A percentile compares a stretch with the other conserved stretches of the same genome.
phyloP scores from a whole-genome alignment of 768 basidiomycete genomes.

The Phylloporus sp. region DNA sequence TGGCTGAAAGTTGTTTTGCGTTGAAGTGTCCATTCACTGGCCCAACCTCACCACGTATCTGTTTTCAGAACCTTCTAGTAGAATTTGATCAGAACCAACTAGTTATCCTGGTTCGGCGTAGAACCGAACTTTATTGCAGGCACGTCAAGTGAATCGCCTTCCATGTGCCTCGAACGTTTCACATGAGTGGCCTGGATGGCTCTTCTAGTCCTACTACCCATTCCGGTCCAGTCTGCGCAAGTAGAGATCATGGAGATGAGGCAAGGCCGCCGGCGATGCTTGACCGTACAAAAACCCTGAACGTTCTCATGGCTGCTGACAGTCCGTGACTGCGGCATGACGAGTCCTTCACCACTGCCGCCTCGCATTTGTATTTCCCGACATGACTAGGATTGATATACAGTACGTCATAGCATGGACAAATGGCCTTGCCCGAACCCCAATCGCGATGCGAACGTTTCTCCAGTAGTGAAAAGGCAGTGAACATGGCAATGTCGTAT shows the following conservation, averaged over 20 bases:
- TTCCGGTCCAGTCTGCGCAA: slow-evolving; percentile 3
- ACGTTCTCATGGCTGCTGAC: not conserved
- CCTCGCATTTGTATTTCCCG: not conserved
- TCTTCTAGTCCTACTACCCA: not conserved
- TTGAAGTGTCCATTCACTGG: too few species aligned
- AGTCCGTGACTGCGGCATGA: too few species aligned
- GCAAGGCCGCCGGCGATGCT: not conserved
- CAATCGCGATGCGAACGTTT: not conserved
- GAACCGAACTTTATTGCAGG: too few species aligned
- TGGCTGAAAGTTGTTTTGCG: too few species aligned
- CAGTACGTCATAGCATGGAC: not conserved
- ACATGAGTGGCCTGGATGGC: too few species aligned
- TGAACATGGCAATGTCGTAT: too few species aligned
- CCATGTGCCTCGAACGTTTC: not conserved
- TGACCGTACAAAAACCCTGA: not conserved
- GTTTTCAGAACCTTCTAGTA: too few species aligned
- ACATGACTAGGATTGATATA: not conserved
- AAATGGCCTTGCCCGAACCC: not conserved
- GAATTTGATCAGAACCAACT: too few species aligned
- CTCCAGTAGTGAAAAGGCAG: too few species aligned
- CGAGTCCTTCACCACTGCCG: too few species aligned
- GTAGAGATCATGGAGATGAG: slow-evolving; percentile 35
- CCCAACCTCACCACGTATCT: too few species aligned
- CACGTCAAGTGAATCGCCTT: not conserved
- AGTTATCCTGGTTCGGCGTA: too few species aligned